These are phyloP conservation scores for Penicillium paxilli DNA, from an alignment of 495 filamentous ascomycete species.

Conservation along the genomic window DNA sequence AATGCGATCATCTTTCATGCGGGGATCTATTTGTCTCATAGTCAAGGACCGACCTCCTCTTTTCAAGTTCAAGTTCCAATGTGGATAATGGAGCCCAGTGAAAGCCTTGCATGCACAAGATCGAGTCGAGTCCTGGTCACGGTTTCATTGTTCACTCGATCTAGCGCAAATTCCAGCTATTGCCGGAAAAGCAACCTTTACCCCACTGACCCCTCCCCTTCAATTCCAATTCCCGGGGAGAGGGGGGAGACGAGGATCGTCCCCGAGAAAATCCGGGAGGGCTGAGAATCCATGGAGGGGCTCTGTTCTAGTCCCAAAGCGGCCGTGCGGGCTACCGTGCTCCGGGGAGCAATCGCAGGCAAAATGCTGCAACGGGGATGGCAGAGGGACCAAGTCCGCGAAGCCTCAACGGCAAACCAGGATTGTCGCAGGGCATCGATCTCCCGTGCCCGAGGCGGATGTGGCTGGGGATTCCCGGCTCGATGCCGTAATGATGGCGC, in stretches of 20 bases:
- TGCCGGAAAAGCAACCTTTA: too few relatives aligned
- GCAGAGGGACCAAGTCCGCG: neutral
- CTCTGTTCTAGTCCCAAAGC: neutral
- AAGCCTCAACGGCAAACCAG: neutral
- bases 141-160: conserved; percentile 12
- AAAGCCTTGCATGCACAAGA: too few relatives aligned
- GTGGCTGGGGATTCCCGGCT: conserved; percentile 12
- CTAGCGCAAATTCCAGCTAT: conserved; percentile 1
- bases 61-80: neutral
- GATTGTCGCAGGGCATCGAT: conserved; percentile 18
- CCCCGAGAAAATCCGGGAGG: conserved; percentile 9
- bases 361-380: neutral
- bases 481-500: neutral
- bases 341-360: neutral
- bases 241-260: too few relatives aligned
- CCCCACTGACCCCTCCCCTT: conserved; percentile 2
- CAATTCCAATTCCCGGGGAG: neutral
- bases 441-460: conserved; percentile 20
- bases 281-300: neutral
- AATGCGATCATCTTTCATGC: neutral
- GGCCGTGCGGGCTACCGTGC: neutral
- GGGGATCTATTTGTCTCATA: too few relatives aligned
- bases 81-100: too few relatives aligned
- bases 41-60: too few relatives aligned
- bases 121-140: too few relatives aligned